Evolutionary conservation across 2,329 filamentous ascomycete species (phyloP).

Genomic region (Ceratocystis colombiana): DNA sequence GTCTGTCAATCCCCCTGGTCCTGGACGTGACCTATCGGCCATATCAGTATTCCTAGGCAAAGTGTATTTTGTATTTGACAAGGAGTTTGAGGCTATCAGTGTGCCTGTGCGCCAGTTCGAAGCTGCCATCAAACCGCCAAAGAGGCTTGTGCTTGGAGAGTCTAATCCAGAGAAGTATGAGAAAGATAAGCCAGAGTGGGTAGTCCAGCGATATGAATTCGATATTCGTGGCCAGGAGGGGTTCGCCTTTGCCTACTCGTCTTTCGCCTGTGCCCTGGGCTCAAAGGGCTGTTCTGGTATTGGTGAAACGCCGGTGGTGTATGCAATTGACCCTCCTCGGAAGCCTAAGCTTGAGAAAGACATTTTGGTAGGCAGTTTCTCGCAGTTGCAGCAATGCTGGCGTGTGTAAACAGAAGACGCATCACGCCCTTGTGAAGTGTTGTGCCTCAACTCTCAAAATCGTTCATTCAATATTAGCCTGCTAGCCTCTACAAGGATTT

Average conservation of each 20-base stretch:
- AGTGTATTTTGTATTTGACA: conserved; percentile 24
- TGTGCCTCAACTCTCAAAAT: background rate
- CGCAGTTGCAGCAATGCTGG: conserved; percentile 21
- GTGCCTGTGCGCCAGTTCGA: conserved; percentile 19
- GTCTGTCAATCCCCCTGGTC: conserved; percentile 22
- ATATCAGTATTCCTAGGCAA: conserved; percentile 23
- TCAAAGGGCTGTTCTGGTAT: conserved; percentile 17
- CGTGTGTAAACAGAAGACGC: background rate
- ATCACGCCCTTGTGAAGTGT: background rate
- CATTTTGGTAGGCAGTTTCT: conserved; percentile 21
- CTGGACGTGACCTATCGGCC: conserved; percentile 21
- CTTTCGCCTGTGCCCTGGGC: conserved; percentile 21
- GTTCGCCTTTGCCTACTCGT: conserved; percentile 25
- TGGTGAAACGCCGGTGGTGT: conserved; percentile 23
- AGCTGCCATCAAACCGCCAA: conserved; percentile 15
- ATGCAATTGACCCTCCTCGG: conserved; percentile 26
- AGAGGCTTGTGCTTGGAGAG: background rate
- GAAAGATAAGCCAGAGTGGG: conserved; percentile 16
- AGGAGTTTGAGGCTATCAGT: conserved; percentile 21
- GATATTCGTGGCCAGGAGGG: conserved; percentile 22
- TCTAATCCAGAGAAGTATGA: background rate
- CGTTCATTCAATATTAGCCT: background rate
- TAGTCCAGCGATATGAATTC: conserved; percentile 18
- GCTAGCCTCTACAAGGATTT: background rate
- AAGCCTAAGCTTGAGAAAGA: conserved; percentile 22